phyloP scores from a whole-genome alignment of 768 basidiomycete genomes.

The Naganishia kalamii region DNA sequence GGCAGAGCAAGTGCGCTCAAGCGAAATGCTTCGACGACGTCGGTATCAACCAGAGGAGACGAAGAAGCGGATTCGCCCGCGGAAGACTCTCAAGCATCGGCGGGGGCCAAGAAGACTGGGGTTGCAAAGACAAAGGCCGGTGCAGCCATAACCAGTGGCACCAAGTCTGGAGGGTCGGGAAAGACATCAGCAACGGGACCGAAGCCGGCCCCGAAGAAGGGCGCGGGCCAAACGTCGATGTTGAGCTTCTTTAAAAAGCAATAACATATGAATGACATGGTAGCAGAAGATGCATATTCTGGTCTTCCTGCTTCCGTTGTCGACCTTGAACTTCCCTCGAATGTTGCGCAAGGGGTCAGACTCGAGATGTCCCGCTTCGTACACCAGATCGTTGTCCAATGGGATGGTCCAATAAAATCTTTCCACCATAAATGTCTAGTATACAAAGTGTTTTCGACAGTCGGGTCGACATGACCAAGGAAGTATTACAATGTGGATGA shows the following conservation, averaged over 20 bases:
- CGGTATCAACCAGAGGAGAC: slow-evolving; percentile 8
- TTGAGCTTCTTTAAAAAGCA: slow-evolving; percentile 19
- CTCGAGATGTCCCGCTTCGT: too few species aligned
- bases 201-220: slow-evolving; percentile 13
- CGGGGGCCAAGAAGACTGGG: neutral
- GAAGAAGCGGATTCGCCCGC: slow-evolving; percentile 5
- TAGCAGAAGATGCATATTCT: neutral
- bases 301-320: too few species aligned
- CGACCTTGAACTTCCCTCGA: too few species aligned
- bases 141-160: neutral
- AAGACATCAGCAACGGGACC: neutral
- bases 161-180: slow-evolving; percentile 1
- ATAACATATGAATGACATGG: neutral
- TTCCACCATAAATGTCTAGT: neutral
- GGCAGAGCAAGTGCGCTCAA: neutral
- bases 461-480: neutral
- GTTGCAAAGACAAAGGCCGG: slow-evolving; percentile 12
- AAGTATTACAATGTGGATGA: neutral
- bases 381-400: too few species aligned
- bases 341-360: too few species aligned
- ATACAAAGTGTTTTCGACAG: neutral
- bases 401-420: neutral
- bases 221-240: slow-evolving; percentile 11
- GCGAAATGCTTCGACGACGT: slow-evolving; percentile 8
- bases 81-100: neutral